A percentile compares a stretch with the other conserved stretches of the same genome.
phyloP scores from a whole-genome alignment of 2,329 filamentous ascomycete genomes.

The Emmonsiellopsis sp. region DNA sequence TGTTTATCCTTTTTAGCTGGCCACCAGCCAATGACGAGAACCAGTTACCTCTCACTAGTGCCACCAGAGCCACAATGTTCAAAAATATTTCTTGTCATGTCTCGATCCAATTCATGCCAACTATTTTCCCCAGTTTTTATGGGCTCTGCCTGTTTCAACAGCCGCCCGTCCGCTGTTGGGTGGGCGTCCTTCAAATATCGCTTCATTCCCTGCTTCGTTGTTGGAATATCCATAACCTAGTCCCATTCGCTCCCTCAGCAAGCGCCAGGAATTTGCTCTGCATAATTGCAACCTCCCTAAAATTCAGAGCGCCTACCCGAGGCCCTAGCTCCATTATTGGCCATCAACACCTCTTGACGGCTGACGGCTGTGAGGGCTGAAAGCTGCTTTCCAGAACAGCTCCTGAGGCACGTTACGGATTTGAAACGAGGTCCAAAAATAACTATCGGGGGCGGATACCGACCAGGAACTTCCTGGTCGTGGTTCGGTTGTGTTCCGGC shows the following conservation, averaged over 20 bases:
- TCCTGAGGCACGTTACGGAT: not conserved
- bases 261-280: not conserved
- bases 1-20: too few species aligned
- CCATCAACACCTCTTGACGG: not conserved
- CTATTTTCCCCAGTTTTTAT: not conserved
- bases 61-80: not conserved
- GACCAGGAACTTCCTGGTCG: not conserved
- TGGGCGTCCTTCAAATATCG: slow-evolving; percentile 1
- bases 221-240: not conserved
- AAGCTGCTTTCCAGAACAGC: not conserved
- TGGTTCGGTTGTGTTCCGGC: not conserved
- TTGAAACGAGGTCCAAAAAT: slow-evolving; percentile 3
- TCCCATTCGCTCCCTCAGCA: slow-evolving; percentile 4
- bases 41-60: not conserved
- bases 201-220: not conserved
- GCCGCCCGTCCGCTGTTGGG: not conserved
- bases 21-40: too few species aligned
- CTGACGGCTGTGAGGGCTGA: not conserved
- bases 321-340: not conserved
- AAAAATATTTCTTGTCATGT: not conserved
- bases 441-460: not conserved
- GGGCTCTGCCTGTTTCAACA: not conserved
- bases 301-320: not conserved
- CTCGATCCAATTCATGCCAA: not conserved
- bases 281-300: not conserved